Percentiles rank a stretch among this genome's conserved stretches.
Conservation (phyloP, 768 basidiomycete genomes). For the Pleurotus djamor region DNA sequence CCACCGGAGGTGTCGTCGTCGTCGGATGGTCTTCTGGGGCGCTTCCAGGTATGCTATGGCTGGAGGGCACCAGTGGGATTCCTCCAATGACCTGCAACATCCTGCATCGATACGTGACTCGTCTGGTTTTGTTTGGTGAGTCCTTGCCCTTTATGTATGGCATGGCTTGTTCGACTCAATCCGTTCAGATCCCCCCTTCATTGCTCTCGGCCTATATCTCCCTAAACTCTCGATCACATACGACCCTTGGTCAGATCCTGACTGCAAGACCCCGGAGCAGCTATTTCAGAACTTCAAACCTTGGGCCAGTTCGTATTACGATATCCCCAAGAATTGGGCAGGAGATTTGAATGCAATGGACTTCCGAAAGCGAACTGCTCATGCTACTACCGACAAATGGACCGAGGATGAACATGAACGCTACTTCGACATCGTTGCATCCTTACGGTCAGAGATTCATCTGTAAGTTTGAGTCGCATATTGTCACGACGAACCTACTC, state of each 20-base stretch:
- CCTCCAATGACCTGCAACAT: background rate
- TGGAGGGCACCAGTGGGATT: slow-evolving; percentile 6
- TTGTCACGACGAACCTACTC: slow-evolving; percentile 11
- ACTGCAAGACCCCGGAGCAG: slow-evolving; percentile 13
- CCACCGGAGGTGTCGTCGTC: slow-evolving; percentile 14
- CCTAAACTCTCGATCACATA: slow-evolving; percentile 13
- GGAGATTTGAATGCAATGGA: slow-evolving; percentile 16
- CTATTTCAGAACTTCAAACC: slow-evolving; percentile 4
- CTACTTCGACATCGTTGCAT: slow-evolving; percentile 14
- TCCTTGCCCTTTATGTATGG: too few relatives aligned
- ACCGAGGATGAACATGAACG: slow-evolving; percentile 15
- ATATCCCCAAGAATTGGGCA: slow-evolving; percentile 14
- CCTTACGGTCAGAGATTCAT: slow-evolving; percentile 14
- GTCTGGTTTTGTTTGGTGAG: slow-evolving; percentile 15
- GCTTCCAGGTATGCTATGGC: slow-evolving; percentile 3
- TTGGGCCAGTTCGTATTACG: slow-evolving; percentile 13
- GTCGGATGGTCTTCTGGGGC: slow-evolving; percentile 19
- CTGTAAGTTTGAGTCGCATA: slow-evolving; percentile 20
- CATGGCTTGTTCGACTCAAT: too few relatives aligned
- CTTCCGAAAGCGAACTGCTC: slow-evolving; percentile 13
- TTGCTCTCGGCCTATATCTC: slow-evolving; percentile 22
- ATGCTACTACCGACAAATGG: slow-evolving; percentile 16
- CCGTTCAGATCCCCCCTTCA: slow-evolving; percentile 32
- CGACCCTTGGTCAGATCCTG: slow-evolving; percentile 19
- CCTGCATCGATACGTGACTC: slow-evolving; percentile 10